Conservation (phyloP, 2,329 filamentous ascomycete genomes). For the Stachybotrys echinatus region DNA sequence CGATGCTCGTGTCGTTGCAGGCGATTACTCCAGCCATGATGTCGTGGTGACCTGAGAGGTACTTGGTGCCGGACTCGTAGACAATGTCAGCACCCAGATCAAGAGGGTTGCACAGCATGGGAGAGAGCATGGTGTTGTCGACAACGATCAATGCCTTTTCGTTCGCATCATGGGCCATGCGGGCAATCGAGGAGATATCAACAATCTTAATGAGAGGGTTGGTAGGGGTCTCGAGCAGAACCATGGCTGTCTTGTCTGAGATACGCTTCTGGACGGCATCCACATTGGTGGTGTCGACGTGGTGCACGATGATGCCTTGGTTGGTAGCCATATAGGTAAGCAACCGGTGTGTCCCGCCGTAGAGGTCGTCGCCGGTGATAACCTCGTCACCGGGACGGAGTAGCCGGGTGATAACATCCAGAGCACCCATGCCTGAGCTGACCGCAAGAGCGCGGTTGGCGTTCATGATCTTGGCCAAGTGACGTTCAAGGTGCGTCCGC, state of each 20-base stretch:
- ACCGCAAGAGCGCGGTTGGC: slow-evolving; percentile 87
- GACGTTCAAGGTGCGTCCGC: slow-evolving; percentile 89
- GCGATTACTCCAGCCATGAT: slow-evolving; percentile 98
- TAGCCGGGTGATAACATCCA: slow-evolving; percentile 92
- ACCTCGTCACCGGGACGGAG: slow-evolving; percentile 93
- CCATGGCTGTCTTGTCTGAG: slow-evolving; percentile 83
- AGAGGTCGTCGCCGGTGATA: slow-evolving; percentile 92
- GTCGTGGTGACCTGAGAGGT: slow-evolving; percentile 95
- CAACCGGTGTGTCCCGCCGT: slow-evolving; percentile 90
- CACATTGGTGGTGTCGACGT: slow-evolving; percentile 86
- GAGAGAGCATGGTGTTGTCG: slow-evolving; percentile 98
- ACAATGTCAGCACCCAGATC: slow-evolving; percentile 93
- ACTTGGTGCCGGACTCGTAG: slow-evolving; percentile 97
- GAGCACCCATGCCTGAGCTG: slow-evolving; percentile 92
- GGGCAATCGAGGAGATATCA: slow-evolving; percentile 78
- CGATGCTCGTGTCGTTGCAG: slow-evolving; percentile 74
- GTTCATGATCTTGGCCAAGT: slow-evolving; percentile 98
- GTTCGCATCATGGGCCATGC: slow-evolving; percentile 71
- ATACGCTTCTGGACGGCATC: slow-evolving; percentile 65
- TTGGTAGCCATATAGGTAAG: slow-evolving; percentile 88
- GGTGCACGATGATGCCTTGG: slow-evolving; percentile 87
- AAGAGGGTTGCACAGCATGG: slow-evolving; percentile 87
- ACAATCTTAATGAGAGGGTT: slow-evolving; percentile 98
- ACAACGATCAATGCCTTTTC: slow-evolving; percentile 78
- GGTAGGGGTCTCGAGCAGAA: slow-evolving; percentile 91